Conservation (phyloP, 257 asterid species). For the Fraxinus pennsylvanica region DNA sequence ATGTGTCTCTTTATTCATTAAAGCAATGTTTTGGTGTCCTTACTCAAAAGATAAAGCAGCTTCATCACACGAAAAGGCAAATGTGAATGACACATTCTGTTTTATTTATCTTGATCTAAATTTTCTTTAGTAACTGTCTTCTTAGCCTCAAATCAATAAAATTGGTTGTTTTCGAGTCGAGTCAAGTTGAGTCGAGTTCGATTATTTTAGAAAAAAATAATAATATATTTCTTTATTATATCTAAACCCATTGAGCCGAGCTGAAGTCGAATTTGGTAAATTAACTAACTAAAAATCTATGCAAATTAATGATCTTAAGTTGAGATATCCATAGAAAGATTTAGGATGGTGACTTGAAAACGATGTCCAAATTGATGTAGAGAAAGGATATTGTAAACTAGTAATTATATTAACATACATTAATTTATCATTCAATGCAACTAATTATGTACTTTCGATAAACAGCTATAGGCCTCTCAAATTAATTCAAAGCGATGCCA, state of each 20-base stretch:
- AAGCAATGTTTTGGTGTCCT: constrained; percentile 11
- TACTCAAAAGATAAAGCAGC: background rate
- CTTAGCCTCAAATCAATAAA: background rate
- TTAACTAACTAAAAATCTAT: background rate
- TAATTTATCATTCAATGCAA: too few relatives aligned
- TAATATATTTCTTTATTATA: background rate
- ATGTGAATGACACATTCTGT: background rate
- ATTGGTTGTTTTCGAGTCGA: background rate
- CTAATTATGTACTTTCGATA: too few relatives aligned
- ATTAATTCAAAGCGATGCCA: too few relatives aligned
- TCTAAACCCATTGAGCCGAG: background rate
- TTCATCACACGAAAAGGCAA: background rate
- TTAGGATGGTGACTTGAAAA: constrained; percentile 35
- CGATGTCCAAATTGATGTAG: constrained; percentile 17
- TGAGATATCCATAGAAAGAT: constrained; percentile 17
- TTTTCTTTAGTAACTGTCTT: background rate
- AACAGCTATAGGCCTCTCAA: too few relatives aligned
- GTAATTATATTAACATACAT: too few relatives aligned
- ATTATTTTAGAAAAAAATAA: too few relatives aligned
- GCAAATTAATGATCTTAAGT: background rate
- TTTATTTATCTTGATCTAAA: constrained; percentile 10
- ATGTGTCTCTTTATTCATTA: constrained; percentile 2
- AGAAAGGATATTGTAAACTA: too few relatives aligned
- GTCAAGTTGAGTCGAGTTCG: background rate
- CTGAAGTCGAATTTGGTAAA: background rate